Base-by-base conservation (phyloP, 345 rosid species). In the Corymbia maculata region DNA sequence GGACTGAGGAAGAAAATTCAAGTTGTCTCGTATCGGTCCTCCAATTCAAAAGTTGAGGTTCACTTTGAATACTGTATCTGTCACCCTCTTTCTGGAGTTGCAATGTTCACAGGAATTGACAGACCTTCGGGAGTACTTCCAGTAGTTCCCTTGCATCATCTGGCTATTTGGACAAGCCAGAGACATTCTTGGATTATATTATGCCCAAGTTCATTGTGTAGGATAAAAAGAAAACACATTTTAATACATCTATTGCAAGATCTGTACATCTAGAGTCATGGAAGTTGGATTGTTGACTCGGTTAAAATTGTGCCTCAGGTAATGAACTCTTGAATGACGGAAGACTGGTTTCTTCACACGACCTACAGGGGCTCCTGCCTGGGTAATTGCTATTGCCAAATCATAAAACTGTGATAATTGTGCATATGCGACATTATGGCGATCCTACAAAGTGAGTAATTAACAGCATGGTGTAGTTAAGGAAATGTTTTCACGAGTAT, bases 141-240 rank as follows among this genome's bases (percentile, higher is more conserved):
- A 51, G 90, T 89, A 16, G 90, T 91, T 51, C 89, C 91, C 17
- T 68, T 91, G 61, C 45, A 90, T 28, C 92, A 93, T 51, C 92
- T 93, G 85, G 93, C 93, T 53, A 52, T 36, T 90, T 92, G 13
- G 92, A 92, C 89, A 89, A 91, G 86, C 93, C 92, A 10, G 94
- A 91, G 85, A 70, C 15, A 59, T 59, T 26, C 26, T 6, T 10
- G 79, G 79, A 21, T 66, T 30, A 66, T 66, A 30, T 30, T 30
- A 30, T 66, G 42, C 10, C 15, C 79, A 13, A 30, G 15, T 30
- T 68, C 44, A 32, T 68, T 32, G 22, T 15, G 22, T 32, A 30
- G 22, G 79, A 22, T 30, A 30, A 68, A 32, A 32, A 17, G 21
- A 68, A 32, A 32, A 68, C 11, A 68, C 79, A 32, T 68, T 68